Percentiles rank a stretch among this genome's conserved stretches.
These are phyloP conservation scores for Cadophora malorum DNA, from an alignment of 2,329 filamentous ascomycete genomes.

Conservation along the genomic window DNA sequence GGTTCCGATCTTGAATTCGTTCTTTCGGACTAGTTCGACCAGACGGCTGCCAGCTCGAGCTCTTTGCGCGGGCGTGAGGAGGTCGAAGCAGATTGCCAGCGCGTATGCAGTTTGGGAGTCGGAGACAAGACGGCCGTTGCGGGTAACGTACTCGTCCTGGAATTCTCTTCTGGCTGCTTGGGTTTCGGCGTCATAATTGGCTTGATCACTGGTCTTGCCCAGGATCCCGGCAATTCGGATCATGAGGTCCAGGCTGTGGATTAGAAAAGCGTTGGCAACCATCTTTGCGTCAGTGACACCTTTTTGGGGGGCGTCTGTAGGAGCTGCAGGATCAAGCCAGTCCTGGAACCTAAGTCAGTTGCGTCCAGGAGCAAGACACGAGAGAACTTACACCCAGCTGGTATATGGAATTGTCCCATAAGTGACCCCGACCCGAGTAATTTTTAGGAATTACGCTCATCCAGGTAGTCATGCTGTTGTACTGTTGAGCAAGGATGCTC, in stretches of 20 bases:
- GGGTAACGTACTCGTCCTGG: conserved; percentile 40
- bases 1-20: conserved; percentile 37
- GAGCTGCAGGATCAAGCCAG: conserved; percentile 56
- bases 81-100: conserved; percentile 37
- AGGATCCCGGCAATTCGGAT: conserved; percentile 47
- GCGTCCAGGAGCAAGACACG: background rate
- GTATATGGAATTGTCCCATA: conserved; percentile 20
- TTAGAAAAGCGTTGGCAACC: conserved; percentile 50
- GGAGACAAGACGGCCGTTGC: conserved; percentile 32
- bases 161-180: conserved; percentile 37
- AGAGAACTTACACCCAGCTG: conserved; percentile 18
- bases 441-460: conserved; percentile 2
- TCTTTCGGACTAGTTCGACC: conserved; percentile 29
- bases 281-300: conserved; percentile 49
- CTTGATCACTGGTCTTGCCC: conserved; percentile 30
- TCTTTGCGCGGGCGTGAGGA: conserved; percentile 22
- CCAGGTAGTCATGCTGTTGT: conserved; percentile 26
- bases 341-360: background rate
- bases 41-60: conserved; percentile 31
- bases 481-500: conserved; percentile 24
- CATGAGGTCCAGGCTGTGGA: conserved; percentile 37
- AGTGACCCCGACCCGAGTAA: background rate
- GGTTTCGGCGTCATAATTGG: conserved; percentile 34
- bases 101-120: conserved; percentile 41
- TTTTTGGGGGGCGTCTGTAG: conserved; percentile 48